Base-by-base conservation (phyloP, 805 yeast genomes). In the Wickerhamiella vanderwaltii region DNA sequence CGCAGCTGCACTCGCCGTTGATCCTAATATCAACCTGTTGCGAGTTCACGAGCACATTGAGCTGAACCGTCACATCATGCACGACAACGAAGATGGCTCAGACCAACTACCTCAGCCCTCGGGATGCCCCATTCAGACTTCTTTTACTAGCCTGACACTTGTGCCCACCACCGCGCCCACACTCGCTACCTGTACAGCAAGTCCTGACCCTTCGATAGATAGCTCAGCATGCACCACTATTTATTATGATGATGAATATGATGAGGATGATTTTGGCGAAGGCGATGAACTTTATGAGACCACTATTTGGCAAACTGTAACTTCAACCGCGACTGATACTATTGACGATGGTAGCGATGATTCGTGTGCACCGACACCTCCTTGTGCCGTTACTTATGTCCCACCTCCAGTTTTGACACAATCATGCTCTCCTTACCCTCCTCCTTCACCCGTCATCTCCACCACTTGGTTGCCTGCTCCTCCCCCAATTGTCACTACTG, bases 291-390 rank as follows among this genome's bases (percentile, higher is more conserved):
- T 26, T 15, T 17, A 17, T 20, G 36, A 33, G 18, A 20, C 26
- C 4, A 37, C 40, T 19, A 29, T 37, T 20, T 37, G 34, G 34
- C 40, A 37, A 15, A 37, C 40, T 20, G 28, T 37, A 17, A 20
- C 34, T 12, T 32, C 40, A 9, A 37, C 40, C 13, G 32, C 28
- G n/a, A 37, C 40, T 9, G 34, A 28, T 11, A 20, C 25, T 11
- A 9, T 19, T 15, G 28, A 12, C 19, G 39, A 36, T 18, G 36
- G 11, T 17, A 20, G 13, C 15, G 22, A 20, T 6, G 13, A 4
- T 6, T 25, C 15, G 11, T 22, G 24, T 22, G 23, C 26, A 9
- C 18, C 35, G 4, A 6, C 36, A 9, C 36, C 36, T 11, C 11
- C 19, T 33, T n/a, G n/a, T n/a, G n/a, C n/a, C n/a, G n/a, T n/a